Conservation (phyloP, 169 alveolate species). For the Plasmodium inui region DNA sequence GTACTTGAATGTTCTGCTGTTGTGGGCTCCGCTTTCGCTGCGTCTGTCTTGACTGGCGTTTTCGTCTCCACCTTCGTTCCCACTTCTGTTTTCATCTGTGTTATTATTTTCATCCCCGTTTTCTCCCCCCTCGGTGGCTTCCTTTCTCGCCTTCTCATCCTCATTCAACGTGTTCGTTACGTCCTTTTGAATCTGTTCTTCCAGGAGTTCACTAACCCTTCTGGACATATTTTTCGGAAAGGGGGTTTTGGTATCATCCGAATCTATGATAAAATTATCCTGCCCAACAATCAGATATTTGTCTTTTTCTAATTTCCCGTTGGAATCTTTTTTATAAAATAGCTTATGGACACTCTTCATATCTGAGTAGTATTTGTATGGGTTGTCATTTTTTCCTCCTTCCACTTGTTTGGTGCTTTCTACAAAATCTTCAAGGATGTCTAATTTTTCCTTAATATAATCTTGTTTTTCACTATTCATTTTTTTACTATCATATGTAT, state of each 20-base stretch:
- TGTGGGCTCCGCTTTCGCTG: neutral
- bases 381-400: conserved; percentile 8
- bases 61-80: neutral
- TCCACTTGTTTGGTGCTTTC: conserved; percentile 11
- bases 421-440: conserved; percentile 25
- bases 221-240: conserved; percentile 21
- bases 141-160: neutral
- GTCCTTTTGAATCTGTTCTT: conserved; percentile 34
- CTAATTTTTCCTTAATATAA: conserved; percentile 21
- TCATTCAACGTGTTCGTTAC: conserved; percentile 10
- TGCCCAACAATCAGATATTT: conserved; percentile 56
- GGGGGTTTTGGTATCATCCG: conserved; percentile 26
- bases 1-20: conserved; percentile 16
- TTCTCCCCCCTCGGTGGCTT: neutral
- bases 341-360: conserved; percentile 56
- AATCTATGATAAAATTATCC: conserved; percentile 65
- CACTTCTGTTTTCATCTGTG: neutral
- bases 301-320: conserved; percentile 16
- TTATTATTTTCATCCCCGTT: neutral
- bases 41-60: conserved; percentile 5
- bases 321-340: conserved; percentile 13
- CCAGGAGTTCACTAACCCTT: conserved; percentile 8
- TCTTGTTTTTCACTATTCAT: neutral
- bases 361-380: conserved; percentile 39
- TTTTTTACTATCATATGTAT: neutral